Conservation (phyloP, 1,284 basidiomycete species). For the Bothia castanella region DNA sequence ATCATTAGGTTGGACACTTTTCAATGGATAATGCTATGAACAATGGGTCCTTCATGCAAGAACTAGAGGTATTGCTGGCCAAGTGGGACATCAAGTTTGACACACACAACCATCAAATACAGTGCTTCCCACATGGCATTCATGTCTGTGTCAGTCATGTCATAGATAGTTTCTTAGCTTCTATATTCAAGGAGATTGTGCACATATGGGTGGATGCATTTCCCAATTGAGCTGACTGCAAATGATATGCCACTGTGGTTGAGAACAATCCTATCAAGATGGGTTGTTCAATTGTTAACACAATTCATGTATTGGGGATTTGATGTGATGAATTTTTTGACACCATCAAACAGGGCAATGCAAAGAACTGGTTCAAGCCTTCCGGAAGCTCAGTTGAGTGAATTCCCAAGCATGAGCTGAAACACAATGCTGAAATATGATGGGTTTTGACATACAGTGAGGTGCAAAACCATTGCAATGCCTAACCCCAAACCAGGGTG, state of each 20-base stretch:
- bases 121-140: background rate
- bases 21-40: slow-evolving; percentile 7
- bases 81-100: background rate
- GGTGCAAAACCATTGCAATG: no score
- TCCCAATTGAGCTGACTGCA: background rate
- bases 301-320: background rate
- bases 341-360: background rate
- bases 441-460: no score
- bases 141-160: background rate
- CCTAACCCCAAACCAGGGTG: no score
- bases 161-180: background rate
- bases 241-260: background rate
- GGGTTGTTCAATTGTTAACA: background rate
- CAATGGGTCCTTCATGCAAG: background rate
- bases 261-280: background rate
- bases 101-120: background rate
- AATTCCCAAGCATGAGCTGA: background rate
- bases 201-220: background rate
- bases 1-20: slow-evolving; percentile 2
- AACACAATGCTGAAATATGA: background rate
- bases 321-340: background rate
- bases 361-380: background rate
- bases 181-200: background rate
- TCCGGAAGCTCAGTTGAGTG: background rate
- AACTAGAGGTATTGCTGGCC: background rate